These are phyloP conservation scores for Phylloporus sp. DNA, from an alignment of 768 basidiomycete species.

Conservation along the genomic window DNA sequence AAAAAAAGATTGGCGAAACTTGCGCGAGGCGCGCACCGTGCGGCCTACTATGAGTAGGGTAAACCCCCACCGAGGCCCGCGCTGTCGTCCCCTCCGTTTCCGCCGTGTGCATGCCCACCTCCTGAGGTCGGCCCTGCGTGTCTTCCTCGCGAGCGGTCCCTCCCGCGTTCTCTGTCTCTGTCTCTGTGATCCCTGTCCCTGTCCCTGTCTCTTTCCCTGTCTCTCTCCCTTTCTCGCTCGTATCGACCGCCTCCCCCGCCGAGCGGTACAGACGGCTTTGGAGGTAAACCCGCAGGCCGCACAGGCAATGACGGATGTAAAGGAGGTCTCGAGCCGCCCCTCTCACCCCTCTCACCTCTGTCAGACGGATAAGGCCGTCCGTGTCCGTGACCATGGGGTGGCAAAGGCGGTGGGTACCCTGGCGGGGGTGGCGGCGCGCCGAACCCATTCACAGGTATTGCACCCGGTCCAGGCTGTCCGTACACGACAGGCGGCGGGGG, in stretches of 20 bases:
- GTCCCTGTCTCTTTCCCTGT: slow-evolving; percentile 4
- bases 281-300: slow-evolving; percentile 18
- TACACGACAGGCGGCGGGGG: slow-evolving; percentile 11
- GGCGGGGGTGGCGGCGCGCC: slow-evolving; percentile 9
- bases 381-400: slow-evolving; percentile 5
- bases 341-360: slow-evolving; percentile 15
- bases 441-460: slow-evolving; percentile 15
- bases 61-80: slow-evolving; percentile 20
- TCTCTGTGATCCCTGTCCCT: slow-evolving; percentile 6
- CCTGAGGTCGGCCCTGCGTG: slow-evolving; percentile 8
- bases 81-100: neutral
- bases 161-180: slow-evolving; percentile 7
- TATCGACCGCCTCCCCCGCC: slow-evolving; percentile 13
- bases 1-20: neutral
- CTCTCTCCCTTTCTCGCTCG: slow-evolving; percentile 17
- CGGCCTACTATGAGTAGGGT: slow-evolving; percentile 28
- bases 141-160: slow-evolving; percentile 19
- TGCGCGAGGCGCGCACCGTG: neutral
- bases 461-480: slow-evolving; percentile 9
- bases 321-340: slow-evolving; percentile 3
- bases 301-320: slow-evolving; percentile 19
- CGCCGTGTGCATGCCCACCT: slow-evolving; percentile 4
- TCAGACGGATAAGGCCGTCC: slow-evolving; percentile 13
- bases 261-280: slow-evolving; percentile 14
- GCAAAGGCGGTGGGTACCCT: slow-evolving; percentile 19